Conservation (phyloP, 2,329 filamentous ascomycete species). For the Trichophaea hybrida region DNA sequence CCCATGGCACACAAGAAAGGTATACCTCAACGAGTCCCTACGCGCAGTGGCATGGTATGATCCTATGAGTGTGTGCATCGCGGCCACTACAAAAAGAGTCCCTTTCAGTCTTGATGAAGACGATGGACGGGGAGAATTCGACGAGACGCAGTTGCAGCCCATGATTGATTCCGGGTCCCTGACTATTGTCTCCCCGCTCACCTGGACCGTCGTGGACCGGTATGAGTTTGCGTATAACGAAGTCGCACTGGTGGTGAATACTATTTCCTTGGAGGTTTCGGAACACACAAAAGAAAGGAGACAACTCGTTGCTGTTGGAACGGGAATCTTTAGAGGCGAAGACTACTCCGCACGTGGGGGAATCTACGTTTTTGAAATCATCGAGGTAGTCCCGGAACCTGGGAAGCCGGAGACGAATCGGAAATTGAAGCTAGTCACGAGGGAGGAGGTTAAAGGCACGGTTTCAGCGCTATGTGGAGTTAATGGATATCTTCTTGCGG, state of each 20-base stretch:
- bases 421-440: constrained; percentile 70
- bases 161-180: constrained; percentile 56
- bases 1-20: constrained; percentile 59
- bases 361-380: constrained; percentile 82
- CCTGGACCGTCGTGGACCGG: constrained; percentile 60
- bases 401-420: constrained; percentile 72
- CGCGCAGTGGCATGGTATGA: constrained; percentile 63
- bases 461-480: constrained; percentile 78
- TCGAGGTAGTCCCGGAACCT: constrained; percentile 79
- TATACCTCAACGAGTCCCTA: constrained; percentile 55
- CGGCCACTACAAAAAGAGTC: constrained; percentile 52
- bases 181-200: constrained; percentile 63
- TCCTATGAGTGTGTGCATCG: constrained; percentile 57
- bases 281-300: constrained; percentile 79
- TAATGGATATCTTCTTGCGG: constrained; percentile 75
- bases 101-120: constrained; percentile 76
- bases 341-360: constrained; percentile 74
- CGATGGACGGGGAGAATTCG: constrained; percentile 43
- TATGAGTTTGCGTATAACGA: constrained; percentile 26
- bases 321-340: constrained; percentile 73
- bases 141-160: constrained; percentile 42
- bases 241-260: constrained; percentile 43
- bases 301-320: constrained; percentile 71
- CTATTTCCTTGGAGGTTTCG: constrained; percentile 73
- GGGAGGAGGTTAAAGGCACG: constrained; percentile 82